Base-by-base conservation (phyloP, 2,329 filamentous ascomycete genomes). In the Ascocoryne sarcoides region DNA sequence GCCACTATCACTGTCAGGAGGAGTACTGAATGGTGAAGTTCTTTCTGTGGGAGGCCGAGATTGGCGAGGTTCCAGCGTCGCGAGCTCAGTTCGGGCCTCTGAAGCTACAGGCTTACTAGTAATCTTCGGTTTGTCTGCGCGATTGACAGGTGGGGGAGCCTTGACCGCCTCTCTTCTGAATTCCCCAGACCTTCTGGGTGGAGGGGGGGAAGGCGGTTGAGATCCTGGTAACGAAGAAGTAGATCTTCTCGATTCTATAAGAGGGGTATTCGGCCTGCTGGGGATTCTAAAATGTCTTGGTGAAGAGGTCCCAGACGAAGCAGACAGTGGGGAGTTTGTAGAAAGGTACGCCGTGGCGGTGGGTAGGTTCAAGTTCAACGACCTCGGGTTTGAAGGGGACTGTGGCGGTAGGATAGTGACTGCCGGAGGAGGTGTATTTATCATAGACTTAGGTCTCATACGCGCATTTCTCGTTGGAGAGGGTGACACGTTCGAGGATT, bases 1-100 rank as follows among this genome's bases (percentile, higher is more conserved):
- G 39, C 72, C 81, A 41, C 75, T 78, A 4, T 76, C 74, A 56
- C 82, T 90, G 51, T 78, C 80, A 0, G 89, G 87, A 14, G 88
- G 88, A 26, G 87, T 95, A 55, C 71, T 88, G 57, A 95, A 95
- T 0, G 90, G 89, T 1, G 90, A 95, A 0, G 79, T 57, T 55
- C 36, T 47, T 4, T 57, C 53, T 19, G 44, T 35, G 17, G 45
- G 31, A 23, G 34, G 32, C n/a, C n/a, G n/a, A n/a, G n/a, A n/a
- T n/a, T n/a, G n/a, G 12, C 23, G 23, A 31, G 55, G 52, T 15
- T 49, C 50, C 4, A 56, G 43, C 10, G 44, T 46, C n/a, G 47
- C 47, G 19, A 42, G 42, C 30, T 67, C 65, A 17, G 59, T 47
- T 32, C 54, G 60, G 5, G 55, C 50, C 4, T 53, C 55, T 23